phyloP scores from a whole-genome alignment of 345 rosid genomes.

The Rhizophora mangle region DNA sequence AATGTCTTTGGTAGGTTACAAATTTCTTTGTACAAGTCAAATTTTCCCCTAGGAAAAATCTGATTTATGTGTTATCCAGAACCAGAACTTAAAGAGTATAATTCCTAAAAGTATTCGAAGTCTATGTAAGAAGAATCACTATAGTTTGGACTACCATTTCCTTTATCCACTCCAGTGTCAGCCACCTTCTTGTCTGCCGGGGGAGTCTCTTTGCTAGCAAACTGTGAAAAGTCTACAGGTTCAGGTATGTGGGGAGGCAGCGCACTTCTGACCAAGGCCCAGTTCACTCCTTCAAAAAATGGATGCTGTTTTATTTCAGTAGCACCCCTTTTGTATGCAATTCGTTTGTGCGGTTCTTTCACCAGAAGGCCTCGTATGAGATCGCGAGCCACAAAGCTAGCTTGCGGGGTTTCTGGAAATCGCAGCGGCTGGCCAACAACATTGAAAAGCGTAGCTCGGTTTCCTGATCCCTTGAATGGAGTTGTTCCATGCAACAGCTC shows the following conservation, averaged over 20 bases:
- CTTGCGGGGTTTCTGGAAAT: constrained; percentile 74
- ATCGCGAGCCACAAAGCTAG: constrained; percentile 64
- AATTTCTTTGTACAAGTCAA: constrained; percentile 5
- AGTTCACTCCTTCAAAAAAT: constrained; percentile 81
- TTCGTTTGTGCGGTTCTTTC: constrained; percentile 77
- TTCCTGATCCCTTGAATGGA: constrained; percentile 90
- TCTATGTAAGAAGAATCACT: constrained; percentile 20
- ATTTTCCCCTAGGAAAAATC: not conserved
- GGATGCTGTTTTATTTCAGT: constrained; percentile 92
- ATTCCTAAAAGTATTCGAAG: constrained; percentile 24
- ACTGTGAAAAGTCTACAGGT: constrained; percentile 60
- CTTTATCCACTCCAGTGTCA: not conserved
- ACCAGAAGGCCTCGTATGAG: constrained; percentile 69
- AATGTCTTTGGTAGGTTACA: not conserved
- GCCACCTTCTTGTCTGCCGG: constrained; percentile 10
- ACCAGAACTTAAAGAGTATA: no score
- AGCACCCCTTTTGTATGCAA: constrained; percentile 82
- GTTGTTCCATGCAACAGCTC: constrained; percentile 82
- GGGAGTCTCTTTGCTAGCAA: constrained; percentile 46
- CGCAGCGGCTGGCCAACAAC: constrained; percentile 81
- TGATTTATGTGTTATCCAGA: not conserved
- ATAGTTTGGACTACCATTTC: not conserved
- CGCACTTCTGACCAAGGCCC: constrained; percentile 87
- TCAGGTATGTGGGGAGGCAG: constrained; percentile 83
- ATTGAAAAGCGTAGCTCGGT: constrained; percentile 76